Evolutionary conservation across 225 moss, liverwort and hornwort genomes (phyloP), one percentile per base, ranked within the genome.

Genomic region (Anthoceros angustus): DNA sequence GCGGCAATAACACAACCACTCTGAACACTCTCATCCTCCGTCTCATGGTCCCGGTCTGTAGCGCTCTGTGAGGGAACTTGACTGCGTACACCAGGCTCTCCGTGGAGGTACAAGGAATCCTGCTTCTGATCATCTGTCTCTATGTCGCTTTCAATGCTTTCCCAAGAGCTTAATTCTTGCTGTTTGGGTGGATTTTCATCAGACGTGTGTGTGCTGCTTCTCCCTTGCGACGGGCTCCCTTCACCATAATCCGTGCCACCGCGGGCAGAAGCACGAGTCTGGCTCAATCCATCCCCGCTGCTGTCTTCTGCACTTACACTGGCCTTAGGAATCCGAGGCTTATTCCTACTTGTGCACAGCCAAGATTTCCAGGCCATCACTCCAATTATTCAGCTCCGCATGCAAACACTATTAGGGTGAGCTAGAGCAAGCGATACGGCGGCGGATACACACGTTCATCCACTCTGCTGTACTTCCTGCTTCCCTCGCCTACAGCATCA

Each of bases 281-380:
- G n/a, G n/a, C n/a, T n/a, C n/a, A n/a, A n/a, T n/a, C n/a, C n/a
- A n/a, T n/a, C n/a, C n/a, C n/a, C n/a, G n/a, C n/a, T 50, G 49
- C 14, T 50, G 16, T 16, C 20, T 20, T 50, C 49, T 5, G 49
- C 49, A 50, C 49, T 20, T 16, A 20, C 49, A 50, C 49, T 3
- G 7, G 4, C 16, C 20, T 16, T 50, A 20, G 49, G 7, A 50
- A 11, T 20, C 15, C 49, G 49, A 4, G 10, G 16, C 49, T 11
- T 5, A 50, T 20, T 14, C 20, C 49, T 50, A 50, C 49, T 20
- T 5, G 16, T 50, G 15, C 49, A 14, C 10, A 50, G 20, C 49
- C 49, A 50, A 14, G 49, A 14, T 50, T 50, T 50, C 49, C 49
- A 50, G 49, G 49, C 49, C 49, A 50, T 50, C 49, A 5, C 49